Evolutionary conservation across 345 rosid species (phyloP), one percentile per base, ranked within the genome.

Genomic region (Combretum micranthum): DNA sequence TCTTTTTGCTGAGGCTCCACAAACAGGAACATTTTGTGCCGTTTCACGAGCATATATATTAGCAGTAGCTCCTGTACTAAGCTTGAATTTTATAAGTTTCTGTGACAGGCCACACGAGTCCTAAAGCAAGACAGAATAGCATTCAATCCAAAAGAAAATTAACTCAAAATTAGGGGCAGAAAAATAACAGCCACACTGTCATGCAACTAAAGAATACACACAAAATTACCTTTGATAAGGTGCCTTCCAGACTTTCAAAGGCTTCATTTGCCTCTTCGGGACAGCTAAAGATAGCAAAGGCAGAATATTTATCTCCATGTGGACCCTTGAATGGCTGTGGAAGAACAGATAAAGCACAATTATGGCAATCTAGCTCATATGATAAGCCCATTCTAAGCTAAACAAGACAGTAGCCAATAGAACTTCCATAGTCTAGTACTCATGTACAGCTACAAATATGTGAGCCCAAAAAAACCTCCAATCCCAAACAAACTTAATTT

Each of bases 61-160:
- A 61, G 70, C 80, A 54, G n/a, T 55, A 26, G 18, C 45, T 25
- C 85, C 90, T 0, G 66, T 59, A 22, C 64, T 69, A 47, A 69
- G 60, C 62, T 68, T 56, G 54, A 81, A 65, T 51, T 21, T 53
- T 18, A 78, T 68, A 56, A 71, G 61, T 60, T 92, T 92, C 67
- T 88, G 91, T 2, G 73, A 76, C 46, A 72, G 74, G 5, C 96
- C 98, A 37, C 3, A 44, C 13, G 68, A 64, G 65, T 92, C 98
- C 98, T 92, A 70, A 47, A 68, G 68, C 11, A 70, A 54, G 57
- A 32, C 3, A 25, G 6, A 25, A 7, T 25, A 25, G 32, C 32
- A 25, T 25, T 25, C 32, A 7, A 25, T 25, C 32, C 32, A 25
- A 25, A 25, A 7, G 32, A 25, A 7, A 25, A 25, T 25, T 25